phyloP scores from a whole-genome alignment of 768 basidiomycete species.

The Suillus paluster region DNA sequence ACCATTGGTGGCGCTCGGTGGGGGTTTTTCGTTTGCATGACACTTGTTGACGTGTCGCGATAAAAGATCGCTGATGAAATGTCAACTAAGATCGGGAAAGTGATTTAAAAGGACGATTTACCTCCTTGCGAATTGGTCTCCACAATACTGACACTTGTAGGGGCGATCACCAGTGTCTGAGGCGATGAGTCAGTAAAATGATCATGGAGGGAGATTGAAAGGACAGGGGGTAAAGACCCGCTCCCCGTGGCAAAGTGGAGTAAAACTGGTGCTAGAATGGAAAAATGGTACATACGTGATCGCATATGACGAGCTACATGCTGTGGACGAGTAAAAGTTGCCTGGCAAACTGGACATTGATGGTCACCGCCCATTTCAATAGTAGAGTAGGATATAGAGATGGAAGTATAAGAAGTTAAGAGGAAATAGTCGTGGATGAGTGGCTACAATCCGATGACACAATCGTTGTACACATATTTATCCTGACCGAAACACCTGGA shows the following conservation, averaged over 20 bases:
- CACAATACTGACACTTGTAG: slow-evolving; percentile 87
- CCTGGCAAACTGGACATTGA: slow-evolving; percentile 86
- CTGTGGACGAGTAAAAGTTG: slow-evolving; percentile 87
- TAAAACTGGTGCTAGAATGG: slow-evolving; percentile 14
- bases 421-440: slow-evolving; percentile 17
- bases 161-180: slow-evolving; percentile 89
- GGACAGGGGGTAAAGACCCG: slow-evolving; percentile 12
- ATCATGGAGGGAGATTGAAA: slow-evolving; percentile 18
- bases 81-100: slow-evolving; percentile 7
- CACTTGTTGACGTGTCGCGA: slow-evolving; percentile 90
- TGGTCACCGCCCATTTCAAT: slow-evolving; percentile 74
- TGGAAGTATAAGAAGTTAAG: slow-evolving; percentile 17
- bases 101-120: slow-evolving; percentile 28
- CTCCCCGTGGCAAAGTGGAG: slow-evolving; percentile 26
- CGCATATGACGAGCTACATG: slow-evolving; percentile 92
- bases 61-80: slow-evolving; percentile 67
- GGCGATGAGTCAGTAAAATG: slow-evolving; percentile 16
- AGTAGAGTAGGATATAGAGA: neutral
- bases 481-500: slow-evolving; percentile 22
- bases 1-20: slow-evolving; percentile 37
- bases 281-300: slow-evolving; percentile 65
- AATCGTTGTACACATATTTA: slow-evolving; percentile 42
- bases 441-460: slow-evolving; percentile 38
- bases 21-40: slow-evolving; percentile 74
- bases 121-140: slow-evolving; percentile 91